A percentile compares a stretch with the other conserved stretches of the same genome.
Conservation (phyloP, 768 basidiomycete species). For the Lactifluus piperatus region DNA sequence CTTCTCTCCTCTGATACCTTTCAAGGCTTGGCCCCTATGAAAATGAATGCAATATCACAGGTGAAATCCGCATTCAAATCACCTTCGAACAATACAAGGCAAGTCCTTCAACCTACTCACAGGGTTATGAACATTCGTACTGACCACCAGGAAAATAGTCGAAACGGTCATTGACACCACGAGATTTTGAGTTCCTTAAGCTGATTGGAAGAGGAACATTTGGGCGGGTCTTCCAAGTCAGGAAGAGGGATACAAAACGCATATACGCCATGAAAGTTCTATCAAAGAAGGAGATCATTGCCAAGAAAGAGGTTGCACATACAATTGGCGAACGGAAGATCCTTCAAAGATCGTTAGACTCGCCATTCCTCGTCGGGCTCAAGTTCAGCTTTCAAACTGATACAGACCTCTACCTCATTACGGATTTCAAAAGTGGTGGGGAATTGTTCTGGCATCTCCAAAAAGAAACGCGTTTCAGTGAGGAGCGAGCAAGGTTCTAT, state of each 20-base stretch:
- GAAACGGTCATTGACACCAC: slow-evolving; percentile 80
- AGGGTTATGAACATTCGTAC: neutral
- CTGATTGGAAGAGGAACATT: slow-evolving; percentile 98
- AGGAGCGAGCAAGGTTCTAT: slow-evolving; percentile 93
- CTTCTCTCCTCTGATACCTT: neutral
- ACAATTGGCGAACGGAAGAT: slow-evolving; percentile 99
- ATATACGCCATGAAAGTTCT: slow-evolving; percentile 99
- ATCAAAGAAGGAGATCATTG: slow-evolving; percentile 97
- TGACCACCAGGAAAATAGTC: slow-evolving; percentile 37
- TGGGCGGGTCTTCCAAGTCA: slow-evolving; percentile 97
- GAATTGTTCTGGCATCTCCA: slow-evolving; percentile 99
- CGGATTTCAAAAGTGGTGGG: slow-evolving; percentile 97
- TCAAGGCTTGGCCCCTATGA: slow-evolving; percentile 64
- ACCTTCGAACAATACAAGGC: slow-evolving; percentile 91
- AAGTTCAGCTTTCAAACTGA: slow-evolving; percentile 99
- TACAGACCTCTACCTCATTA: slow-evolving; percentile 88
- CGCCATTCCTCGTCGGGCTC: slow-evolving; percentile 94
- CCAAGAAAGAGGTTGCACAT: slow-evolving; percentile 98
- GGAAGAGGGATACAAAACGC: slow-evolving; percentile 94
- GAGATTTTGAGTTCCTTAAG: slow-evolving; percentile 97
- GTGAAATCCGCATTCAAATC: slow-evolving; percentile 91
- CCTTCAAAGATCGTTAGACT: slow-evolving; percentile 85
- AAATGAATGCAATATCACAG: slow-evolving; percentile 67
- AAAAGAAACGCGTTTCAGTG: slow-evolving; percentile 86
- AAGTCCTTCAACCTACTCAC: slow-evolving; percentile 25